Percentiles rank a stretch among this genome's conserved stretches.
Evolutionary conservation across 2,329 filamentous ascomycete species (phyloP).

Genomic region (Ophiosphaerella narmari): DNA sequence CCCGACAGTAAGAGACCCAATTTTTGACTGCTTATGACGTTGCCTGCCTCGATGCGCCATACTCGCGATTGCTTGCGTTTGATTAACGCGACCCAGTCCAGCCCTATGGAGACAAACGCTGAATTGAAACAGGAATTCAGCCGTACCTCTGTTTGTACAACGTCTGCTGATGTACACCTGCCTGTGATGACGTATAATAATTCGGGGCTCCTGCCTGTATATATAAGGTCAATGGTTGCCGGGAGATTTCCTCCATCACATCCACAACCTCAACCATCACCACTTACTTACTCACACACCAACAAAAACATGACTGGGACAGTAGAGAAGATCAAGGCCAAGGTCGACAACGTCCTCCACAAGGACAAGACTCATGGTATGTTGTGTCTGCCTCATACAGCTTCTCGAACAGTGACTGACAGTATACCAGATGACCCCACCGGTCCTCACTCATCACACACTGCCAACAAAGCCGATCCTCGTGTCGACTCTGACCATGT

Average conservation of each 20-base stretch:
- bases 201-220: conserved; percentile 8
- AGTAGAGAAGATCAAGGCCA: conserved; percentile 46
- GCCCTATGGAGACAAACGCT: conserved; percentile 11
- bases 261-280: conserved; percentile 3
- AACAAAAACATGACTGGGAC: conserved; percentile 31
- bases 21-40: conserved; percentile 17
- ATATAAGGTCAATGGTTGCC: conserved; percentile 9
- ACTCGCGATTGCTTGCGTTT: conserved; percentile 12
- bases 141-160: conserved; percentile 19
- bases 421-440: conserved; percentile 27
- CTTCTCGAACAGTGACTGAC: conserved; percentile 2
- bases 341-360: conserved; percentile 44
- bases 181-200: conserved; percentile 24
- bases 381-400: not conserved
- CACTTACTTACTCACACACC: conserved; percentile 7
- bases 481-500: conserved; percentile 31
- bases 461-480: conserved; percentile 38
- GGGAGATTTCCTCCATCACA: conserved; percentile 8
- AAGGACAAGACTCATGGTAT: conserved; percentile 39
- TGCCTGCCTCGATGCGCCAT: conserved; percentile 5
- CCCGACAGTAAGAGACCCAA: conserved; percentile 1
- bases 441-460: conserved; percentile 33
- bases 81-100: conserved; percentile 6
- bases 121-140: conserved; percentile 25
- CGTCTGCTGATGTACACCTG: conserved; percentile 16